phyloP scores from a whole-genome alignment of 495 filamentous ascomycete species.

The Neurospora sublineolata region DNA sequence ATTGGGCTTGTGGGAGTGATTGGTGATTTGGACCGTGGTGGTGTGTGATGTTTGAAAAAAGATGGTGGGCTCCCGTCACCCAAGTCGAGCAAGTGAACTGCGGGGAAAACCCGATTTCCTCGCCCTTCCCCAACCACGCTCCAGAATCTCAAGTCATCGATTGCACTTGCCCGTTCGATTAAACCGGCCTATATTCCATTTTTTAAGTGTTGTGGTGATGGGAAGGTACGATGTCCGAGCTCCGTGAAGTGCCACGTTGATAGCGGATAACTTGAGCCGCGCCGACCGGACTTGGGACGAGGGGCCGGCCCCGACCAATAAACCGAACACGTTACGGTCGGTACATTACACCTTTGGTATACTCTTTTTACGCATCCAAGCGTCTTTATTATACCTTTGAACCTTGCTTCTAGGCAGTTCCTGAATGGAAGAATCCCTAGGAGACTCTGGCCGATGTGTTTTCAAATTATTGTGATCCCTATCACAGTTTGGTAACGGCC shows the following conservation, averaged over 20 bases:
- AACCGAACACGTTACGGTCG: too few relatives aligned
- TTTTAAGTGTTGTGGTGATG: background rate
- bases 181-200: too few relatives aligned
- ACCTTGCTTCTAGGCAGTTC: too few relatives aligned
- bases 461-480: too few relatives aligned
- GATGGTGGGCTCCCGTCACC: background rate
- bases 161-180: background rate
- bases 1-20: background rate
- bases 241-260: background rate
- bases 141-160: background rate
- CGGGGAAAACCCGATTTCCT: background rate
- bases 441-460: too few relatives aligned
- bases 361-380: too few relatives aligned
- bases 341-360: too few relatives aligned
- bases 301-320: background rate
- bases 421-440: too few relatives aligned
- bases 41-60: background rate
- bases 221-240: background rate
- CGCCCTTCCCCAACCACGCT: background rate
- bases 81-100: background rate
- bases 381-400: too few relatives aligned
- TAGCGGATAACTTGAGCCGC: background rate
- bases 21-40: background rate
- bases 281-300: background rate
- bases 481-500: too few relatives aligned